Evolutionary conservation across 2,329 filamentous ascomycete genomes (phyloP).

Genomic region (Cordyceps tenuipes): DNA sequence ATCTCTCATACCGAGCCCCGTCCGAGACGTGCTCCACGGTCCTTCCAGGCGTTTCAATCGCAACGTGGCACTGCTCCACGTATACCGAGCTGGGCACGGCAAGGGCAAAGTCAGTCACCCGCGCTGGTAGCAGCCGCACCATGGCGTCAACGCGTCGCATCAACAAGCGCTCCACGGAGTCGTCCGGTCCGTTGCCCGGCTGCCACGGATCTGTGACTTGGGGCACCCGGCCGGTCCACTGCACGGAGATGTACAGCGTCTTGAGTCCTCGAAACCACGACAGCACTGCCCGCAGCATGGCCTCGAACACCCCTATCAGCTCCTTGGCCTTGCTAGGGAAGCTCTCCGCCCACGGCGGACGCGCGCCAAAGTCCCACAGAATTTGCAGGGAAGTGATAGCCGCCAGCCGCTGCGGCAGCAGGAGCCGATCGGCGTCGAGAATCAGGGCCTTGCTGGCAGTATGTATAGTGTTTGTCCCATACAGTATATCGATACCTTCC

Average conservation of each 20-base stretch:
- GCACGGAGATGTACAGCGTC: conserved; percentile 16
- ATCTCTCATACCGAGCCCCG: conserved; percentile 15
- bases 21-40: conserved; percentile 15
- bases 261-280: conserved; percentile 13
- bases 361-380: conserved; percentile 17
- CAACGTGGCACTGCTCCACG: conserved; percentile 12
- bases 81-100: conserved; percentile 19
- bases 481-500: conserved; percentile 24
- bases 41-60: conserved; percentile 6
- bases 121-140: conserved; percentile 14
- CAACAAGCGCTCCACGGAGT: conserved; percentile 6
- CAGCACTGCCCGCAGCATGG: conserved; percentile 15
- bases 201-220: not conserved
- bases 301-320: conserved; percentile 9
- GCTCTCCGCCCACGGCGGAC: conserved; percentile 10
- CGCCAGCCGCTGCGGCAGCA: conserved; percentile 18
- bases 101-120: conserved; percentile 16
- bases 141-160: conserved; percentile 15
- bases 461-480: conserved; percentile 21
- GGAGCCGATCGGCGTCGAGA: conserved; percentile 12
- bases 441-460: conserved; percentile 17
- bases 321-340: conserved; percentile 8
- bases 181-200: not conserved
- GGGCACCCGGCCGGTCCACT: conserved; percentile 6
- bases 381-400: conserved; percentile 19